These are phyloP conservation scores for Amanita phalloides DNA, from an alignment of 768 basidiomycete species.

Conservation along the genomic window DNA sequence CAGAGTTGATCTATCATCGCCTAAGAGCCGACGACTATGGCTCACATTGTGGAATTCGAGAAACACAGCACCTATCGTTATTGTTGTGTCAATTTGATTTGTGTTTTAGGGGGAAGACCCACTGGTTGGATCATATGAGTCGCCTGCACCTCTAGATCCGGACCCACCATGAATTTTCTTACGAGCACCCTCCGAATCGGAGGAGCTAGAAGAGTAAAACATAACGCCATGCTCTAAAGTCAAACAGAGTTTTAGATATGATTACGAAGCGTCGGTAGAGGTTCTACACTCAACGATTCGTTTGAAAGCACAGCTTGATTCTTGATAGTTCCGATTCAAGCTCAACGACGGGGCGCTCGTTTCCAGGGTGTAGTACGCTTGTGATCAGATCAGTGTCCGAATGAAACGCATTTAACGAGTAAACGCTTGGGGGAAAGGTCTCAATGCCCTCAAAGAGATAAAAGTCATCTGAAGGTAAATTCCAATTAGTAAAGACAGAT, in stretches of 20 bases:
- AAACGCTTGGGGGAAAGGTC: conserved; percentile 31
- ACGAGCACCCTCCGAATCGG: conserved; percentile 39
- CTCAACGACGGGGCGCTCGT: conserved; percentile 28
- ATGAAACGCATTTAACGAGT: conserved; percentile 31
- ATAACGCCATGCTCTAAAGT: conserved; percentile 59
- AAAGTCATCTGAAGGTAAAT: conserved; percentile 41
- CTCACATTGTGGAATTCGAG: conserved; percentile 58
- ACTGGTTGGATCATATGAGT: conserved; percentile 53
- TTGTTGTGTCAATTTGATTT: neutral
- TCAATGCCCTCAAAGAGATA: conserved; percentile 34
- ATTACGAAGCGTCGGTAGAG: neutral
- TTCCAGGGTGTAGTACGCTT: conserved; percentile 21
- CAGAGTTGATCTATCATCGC: neutral
- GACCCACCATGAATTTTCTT: conserved; percentile 72
- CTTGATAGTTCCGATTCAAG: conserved; percentile 50
- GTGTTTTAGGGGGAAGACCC: conserved; percentile 14
- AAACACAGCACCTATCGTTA: conserved; percentile 44
- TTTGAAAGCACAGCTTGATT: conserved; percentile 47
- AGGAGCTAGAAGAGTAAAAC: conserved; percentile 58
- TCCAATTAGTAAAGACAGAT: conserved; percentile 2
- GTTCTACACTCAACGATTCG: conserved; percentile 47
- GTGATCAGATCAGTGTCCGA: conserved; percentile 34
- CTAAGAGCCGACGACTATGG: conserved; percentile 5
- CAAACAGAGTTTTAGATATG: neutral
- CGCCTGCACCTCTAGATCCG: conserved; percentile 40